Evolutionary conservation across 148 eudicot species (phyloP).

Genomic region (Diospyros kaki): DNA sequence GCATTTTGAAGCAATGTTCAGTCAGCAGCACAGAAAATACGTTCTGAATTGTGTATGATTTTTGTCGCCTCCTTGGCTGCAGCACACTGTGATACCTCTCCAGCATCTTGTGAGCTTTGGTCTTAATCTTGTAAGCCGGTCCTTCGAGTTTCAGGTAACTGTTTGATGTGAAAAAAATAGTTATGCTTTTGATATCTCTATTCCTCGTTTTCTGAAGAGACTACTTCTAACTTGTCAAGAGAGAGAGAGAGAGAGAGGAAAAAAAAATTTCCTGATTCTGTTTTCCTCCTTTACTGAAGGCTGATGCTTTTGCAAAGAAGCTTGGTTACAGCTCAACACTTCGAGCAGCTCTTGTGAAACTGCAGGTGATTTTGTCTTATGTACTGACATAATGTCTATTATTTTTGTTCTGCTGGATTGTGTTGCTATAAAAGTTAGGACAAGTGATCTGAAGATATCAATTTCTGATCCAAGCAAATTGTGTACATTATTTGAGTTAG

Average conservation of each 20-base stretch:
- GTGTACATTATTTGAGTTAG: background rate
- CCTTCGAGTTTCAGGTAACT: conserved; percentile 95
- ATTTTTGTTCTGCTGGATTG: background rate
- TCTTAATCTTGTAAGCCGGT: conserved; percentile 89
- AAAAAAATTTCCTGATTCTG: background rate
- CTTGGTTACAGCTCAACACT: conserved; percentile 76
- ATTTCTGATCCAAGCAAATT: background rate
- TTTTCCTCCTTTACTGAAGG: conserved; percentile 35
- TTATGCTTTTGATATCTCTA: background rate
- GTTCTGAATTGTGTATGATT: background rate
- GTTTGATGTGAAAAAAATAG: conserved; percentile 5
- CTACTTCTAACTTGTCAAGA: too few relatives aligned
- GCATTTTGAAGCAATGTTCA: background rate
- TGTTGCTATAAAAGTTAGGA: background rate
- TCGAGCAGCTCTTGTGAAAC: conserved; percentile 84
- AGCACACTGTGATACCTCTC: conserved; percentile 97
- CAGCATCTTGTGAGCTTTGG: conserved; percentile 91
- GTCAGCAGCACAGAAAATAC: background rate
- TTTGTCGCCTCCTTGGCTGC: conserved; percentile 21
- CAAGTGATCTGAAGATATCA: too few relatives aligned
- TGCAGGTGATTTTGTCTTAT: conserved; percentile 53
- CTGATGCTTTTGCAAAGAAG: conserved; percentile 97
- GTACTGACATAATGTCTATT: background rate
- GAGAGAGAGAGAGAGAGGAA: too few relatives aligned
- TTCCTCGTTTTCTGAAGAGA: background rate